Conservation (phyloP, 306 rosid species). For the Cicer arietinum region DNA sequence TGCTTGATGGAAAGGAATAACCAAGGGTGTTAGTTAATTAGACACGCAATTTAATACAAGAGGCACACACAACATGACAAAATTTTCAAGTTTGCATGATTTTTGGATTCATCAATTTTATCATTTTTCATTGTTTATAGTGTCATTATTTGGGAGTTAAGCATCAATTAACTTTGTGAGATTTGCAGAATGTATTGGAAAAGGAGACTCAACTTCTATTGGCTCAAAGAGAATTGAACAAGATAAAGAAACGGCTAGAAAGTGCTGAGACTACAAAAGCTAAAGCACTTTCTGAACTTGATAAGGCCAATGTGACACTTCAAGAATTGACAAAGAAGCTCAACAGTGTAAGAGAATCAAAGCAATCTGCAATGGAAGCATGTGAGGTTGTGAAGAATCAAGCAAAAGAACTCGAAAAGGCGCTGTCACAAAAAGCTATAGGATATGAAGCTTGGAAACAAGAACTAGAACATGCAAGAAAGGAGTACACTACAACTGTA, state of each 20-base stretch:
- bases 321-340: conserved; percentile 67
- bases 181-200: conserved; percentile 71
- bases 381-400: conserved; percentile 66
- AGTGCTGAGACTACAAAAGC: conserved; percentile 56
- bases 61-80: background rate
- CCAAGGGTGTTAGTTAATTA: background rate
- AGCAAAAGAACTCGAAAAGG: conserved; percentile 68
- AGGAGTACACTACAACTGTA: conserved; percentile 62
- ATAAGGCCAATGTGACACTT: conserved; percentile 68
- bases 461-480: conserved; percentile 76
- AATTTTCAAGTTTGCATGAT: conserved; percentile 29
- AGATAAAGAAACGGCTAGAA: conserved; percentile 61
- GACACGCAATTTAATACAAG: background rate
- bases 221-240: conserved; percentile 74
- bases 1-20: background rate
- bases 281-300: conserved; percentile 68
- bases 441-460: conserved; percentile 68
- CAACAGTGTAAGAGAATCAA: conserved; percentile 61
- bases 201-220: conserved; percentile 81
- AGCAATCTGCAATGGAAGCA: conserved; percentile 68
- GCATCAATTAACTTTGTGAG: conserved; percentile 23
- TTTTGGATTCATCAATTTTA: conserved; percentile 15
- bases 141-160: conserved; percentile 9
- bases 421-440: conserved; percentile 55
- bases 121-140: background rate